A percentile compares a stretch with the other conserved stretches of the same genome.
phyloP scores from a whole-genome alignment of 148 eudicot species.

The Salicornia ramosissima region DNA sequence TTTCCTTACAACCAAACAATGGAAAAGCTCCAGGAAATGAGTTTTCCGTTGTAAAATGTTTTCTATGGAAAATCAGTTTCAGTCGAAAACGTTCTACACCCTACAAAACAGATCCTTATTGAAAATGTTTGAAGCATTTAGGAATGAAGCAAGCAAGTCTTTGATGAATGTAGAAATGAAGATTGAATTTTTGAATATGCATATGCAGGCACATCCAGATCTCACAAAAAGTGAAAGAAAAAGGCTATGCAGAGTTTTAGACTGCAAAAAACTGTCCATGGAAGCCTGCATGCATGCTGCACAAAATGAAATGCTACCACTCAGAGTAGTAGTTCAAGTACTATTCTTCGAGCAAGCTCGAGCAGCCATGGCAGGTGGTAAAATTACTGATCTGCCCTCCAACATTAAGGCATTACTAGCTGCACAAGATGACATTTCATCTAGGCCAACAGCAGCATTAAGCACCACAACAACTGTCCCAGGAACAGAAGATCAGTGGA shows the following conservation, averaged over 20 bases:
- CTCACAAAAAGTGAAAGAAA: constrained; percentile 71
- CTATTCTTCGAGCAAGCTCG: constrained; percentile 88
- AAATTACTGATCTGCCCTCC: constrained; percentile 48
- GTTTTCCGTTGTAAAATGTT: no score
- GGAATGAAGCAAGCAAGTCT: no score
- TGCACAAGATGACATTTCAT: constrained; percentile 36
- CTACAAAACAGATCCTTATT: no score
- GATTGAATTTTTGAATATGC: no score
- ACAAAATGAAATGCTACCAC: constrained; percentile 72
- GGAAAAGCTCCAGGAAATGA: no score
- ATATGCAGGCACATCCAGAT: constrained; percentile 58
- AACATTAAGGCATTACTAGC: constrained; percentile 65
- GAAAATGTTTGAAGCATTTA: no score
- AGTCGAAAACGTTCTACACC: no score
- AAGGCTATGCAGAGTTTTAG: constrained; percentile 56
- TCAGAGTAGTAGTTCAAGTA: constrained; percentile 78
- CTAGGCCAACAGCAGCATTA: constrained; percentile 30
- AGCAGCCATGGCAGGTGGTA: constrained; percentile 50
- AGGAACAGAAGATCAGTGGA: constrained; percentile 69
- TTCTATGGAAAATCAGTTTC: no score
- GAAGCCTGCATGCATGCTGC: constrained; percentile 71
- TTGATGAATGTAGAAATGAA: no score
- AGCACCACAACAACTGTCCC: constrained; percentile 36
- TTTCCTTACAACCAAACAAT: no score
- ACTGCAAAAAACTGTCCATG: constrained; percentile 74